Conservation (phyloP, 441 rosid species). For the Pelargonium cotyledonis region DNA sequence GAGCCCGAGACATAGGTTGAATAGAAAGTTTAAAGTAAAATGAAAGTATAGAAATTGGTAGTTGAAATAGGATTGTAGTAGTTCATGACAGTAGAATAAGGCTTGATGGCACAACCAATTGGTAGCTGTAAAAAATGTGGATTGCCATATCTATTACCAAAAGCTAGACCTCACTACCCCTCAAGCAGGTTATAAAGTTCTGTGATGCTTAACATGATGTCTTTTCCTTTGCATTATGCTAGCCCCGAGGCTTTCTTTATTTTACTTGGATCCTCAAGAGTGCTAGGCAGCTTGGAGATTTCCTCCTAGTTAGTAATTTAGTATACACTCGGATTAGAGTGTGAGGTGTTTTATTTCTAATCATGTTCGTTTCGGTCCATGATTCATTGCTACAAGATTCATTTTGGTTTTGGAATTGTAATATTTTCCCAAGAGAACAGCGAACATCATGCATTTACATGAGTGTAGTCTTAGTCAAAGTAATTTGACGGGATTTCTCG, state of each 20-base stretch:
- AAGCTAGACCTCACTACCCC: too few relatives aligned
- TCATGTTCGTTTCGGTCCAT: not conserved
- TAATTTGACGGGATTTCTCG: not conserved
- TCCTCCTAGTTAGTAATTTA: constrained; percentile 50
- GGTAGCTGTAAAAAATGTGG: too few relatives aligned
- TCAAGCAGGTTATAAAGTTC: too few relatives aligned
- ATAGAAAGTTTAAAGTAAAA: too few relatives aligned
- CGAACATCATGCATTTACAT: constrained; percentile 83
- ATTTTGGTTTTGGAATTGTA: not conserved
- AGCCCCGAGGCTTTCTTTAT: not conserved
- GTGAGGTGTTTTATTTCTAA: constrained; percentile 49
- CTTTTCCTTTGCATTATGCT: not conserved
- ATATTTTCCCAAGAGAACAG: constrained; percentile 16
- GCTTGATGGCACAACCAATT: too few relatives aligned
- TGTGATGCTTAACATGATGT: too few relatives aligned
- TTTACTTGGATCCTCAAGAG: constrained; percentile 61
- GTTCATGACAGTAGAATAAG: too few relatives aligned
- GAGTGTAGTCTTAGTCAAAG: constrained; percentile 67
- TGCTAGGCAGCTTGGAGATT: constrained; percentile 91
- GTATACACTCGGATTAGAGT: constrained; percentile 70
- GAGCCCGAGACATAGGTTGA: too few relatives aligned
- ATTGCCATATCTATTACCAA: too few relatives aligned
- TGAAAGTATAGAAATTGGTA: too few relatives aligned
- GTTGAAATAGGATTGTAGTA: too few relatives aligned
- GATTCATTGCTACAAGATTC: not conserved